These are phyloP conservation scores for Hypoxylon cercidicola DNA, from an alignment of 495 filamentous ascomycete species.

Conservation along the genomic window DNA sequence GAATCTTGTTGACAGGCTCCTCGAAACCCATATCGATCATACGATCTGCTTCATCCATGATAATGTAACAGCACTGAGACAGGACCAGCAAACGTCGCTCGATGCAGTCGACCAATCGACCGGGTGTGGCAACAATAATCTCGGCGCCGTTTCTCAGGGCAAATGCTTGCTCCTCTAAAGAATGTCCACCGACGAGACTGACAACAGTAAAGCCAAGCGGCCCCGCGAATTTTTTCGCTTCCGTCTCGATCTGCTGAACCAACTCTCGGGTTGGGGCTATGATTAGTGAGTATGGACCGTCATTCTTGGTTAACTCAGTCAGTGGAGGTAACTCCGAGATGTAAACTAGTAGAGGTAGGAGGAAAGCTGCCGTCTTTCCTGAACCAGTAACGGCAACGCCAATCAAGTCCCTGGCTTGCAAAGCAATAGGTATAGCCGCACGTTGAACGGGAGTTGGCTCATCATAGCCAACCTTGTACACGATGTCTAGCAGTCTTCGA, in stretches of 20 bases:
- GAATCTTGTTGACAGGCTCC: constrained; percentile 96
- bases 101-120: constrained; percentile 96
- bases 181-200: constrained; percentile 96
- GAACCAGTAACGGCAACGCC: constrained; percentile 99
- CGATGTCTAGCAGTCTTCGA: constrained; percentile 80
- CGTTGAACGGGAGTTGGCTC: constrained; percentile 93
- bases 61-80: constrained; percentile 96
- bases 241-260: constrained; percentile 96
- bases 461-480: constrained; percentile 88
- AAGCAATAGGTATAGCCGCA: constrained; percentile 93
- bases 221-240: constrained; percentile 91
- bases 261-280: constrained; percentile 98
- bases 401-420: constrained; percentile 93
- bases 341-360: constrained; percentile 94
- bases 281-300: constrained; percentile 96
- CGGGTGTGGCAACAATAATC: constrained; percentile 98
- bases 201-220: constrained; percentile 96
- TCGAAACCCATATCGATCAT: constrained; percentile 99
- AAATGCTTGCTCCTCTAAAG: constrained; percentile 93
- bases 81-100: constrained; percentile 93
- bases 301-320: constrained; percentile 89
- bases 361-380: constrained; percentile 96
- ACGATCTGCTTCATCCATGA: constrained; percentile 96
- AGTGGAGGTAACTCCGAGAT: constrained; percentile 90
- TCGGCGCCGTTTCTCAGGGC: constrained; percentile 95